Evolutionary conservation across 495 filamentous ascomycete species (phyloP), one percentile per base, ranked within the genome.

Genomic region (Physcia stellaris): DNA sequence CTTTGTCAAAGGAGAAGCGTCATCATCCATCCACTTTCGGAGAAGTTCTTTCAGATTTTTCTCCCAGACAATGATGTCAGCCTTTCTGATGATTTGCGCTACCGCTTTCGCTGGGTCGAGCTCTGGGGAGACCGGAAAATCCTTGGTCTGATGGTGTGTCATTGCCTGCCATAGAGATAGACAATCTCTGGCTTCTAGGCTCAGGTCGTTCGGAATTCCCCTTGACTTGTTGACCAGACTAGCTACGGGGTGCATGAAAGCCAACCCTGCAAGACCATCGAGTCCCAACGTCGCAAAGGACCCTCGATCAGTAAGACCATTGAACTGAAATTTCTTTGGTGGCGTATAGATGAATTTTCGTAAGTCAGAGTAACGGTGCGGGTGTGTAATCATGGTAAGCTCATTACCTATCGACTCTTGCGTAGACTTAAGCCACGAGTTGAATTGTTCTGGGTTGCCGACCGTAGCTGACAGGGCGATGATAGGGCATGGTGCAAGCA

Each of bases 391-490:
- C 67, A 81, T 77, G 16, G 60, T 66, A 3, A 86, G 45, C 3
- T 80, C 62, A 33, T 63, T 62, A 1, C 72, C 72, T 16, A 66
- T 61, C 1, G 61, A 51, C 32, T 60, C 54, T 39, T 86, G 82
- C 0, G 79, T 74, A 3, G 62, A 52, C 1, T 45, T 52, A 2
- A 88, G 63, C 82, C 82, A 88, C 10, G 61, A 59, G 35, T 57
- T 71, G 54, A 88, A 84, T 48, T 78, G 70, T 1, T 68, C 50
- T 3, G 81, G 80, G 42, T 88, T 86, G 1, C 79, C 83, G 26
- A 86, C 76, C 0, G 82, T 88, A 5, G 82, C 81, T 6, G 81
- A 86, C 4, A 88, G 63, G 1, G 82, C 81, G 41, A 88, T 78
- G 33, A 88, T 83, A 0, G 79, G 82, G 46, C 81, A 85, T 6